Percentiles rank a stretch among this genome's conserved stretches.
Conservation (phyloP, 2,329 filamentous ascomycete species). For the Acrocalymma vagum region DNA sequence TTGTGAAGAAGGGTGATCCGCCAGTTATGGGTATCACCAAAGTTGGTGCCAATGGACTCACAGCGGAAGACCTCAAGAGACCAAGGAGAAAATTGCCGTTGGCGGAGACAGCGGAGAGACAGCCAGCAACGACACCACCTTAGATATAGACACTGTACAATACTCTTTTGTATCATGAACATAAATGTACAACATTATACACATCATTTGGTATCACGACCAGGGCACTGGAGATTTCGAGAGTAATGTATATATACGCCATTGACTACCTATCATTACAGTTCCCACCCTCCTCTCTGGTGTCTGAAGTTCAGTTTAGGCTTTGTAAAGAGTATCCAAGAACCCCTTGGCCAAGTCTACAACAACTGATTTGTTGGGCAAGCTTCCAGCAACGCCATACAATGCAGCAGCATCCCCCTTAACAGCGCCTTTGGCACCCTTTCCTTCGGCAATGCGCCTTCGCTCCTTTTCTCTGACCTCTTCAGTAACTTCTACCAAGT, state of each 20-base stretch:
- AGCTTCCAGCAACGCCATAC: conserved; percentile 92
- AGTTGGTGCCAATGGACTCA: conserved; percentile 75
- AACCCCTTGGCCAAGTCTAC: conserved; percentile 90
- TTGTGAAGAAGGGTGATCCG: conserved; percentile 90
- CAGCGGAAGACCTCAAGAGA: conserved; percentile 82
- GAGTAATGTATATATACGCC: too few relatives aligned
- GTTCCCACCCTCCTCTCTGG: too few relatives aligned
- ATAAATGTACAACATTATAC: conserved; percentile 10
- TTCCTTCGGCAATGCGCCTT: conserved; percentile 74
- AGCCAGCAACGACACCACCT: conserved; percentile 58
- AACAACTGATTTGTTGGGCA: conserved; percentile 96
- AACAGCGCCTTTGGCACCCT: conserved; percentile 64
- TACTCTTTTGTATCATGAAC: conserved; percentile 3
- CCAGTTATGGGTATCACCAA: conserved; percentile 94
- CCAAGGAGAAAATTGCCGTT: conserved; percentile 74
- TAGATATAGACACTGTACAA: conserved; percentile 16
- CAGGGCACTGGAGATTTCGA: too few relatives aligned
- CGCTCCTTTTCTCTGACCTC: conserved; percentile 84
- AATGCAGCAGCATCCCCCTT: conserved; percentile 84
- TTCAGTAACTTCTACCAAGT: conserved; percentile 69
- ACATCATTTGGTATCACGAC: too few relatives aligned
- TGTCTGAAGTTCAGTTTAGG: conserved; percentile 61
- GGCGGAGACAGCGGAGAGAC: conserved; percentile 69
- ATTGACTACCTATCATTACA: too few relatives aligned
- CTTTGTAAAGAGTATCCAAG: conserved; percentile 91